Evolutionary conservation across 2,329 filamentous ascomycete genomes (phyloP), one percentile per base, ranked within the genome.

Genomic region (Westerdykella ornata): DNA sequence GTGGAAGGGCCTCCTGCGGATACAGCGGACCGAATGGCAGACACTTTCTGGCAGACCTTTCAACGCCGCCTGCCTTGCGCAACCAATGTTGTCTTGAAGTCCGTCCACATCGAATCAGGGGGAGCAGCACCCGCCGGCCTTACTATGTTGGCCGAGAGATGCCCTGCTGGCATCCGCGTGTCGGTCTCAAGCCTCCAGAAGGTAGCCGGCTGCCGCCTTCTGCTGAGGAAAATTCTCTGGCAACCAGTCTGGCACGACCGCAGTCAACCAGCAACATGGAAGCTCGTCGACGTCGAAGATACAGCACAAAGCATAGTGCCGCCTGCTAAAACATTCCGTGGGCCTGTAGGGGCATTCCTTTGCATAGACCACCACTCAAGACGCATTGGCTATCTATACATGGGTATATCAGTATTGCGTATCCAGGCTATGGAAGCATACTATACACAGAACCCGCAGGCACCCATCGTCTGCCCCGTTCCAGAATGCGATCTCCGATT

Each of bases 51-150:
- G 43, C 16, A 7, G 30, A 28, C 38, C 8, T 31, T 42, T 14
- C 35, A 26, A 18, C 35, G 32, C 26, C 31, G 43, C 31, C 39
- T 45, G 20, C 43, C 43, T 39, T 12, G 31, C 18, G 35, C 29
- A 12, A 42, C 29, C 12, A 30, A 45, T 30, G 48, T 48, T 26
- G 46, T 47, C 18, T 28, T 48, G 19, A 35, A 39, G 9, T 36
- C 35, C 18, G 34, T 15, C 35, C 22, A 36, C n/a, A 29, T 42
- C 17, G 35, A 41, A 15, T 5, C 7, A 13, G 41, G 38, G 22
- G 14, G 19, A 17, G 22, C 18, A 7, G 12, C 12, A 20, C 22
- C 19, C 32, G 18, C 34, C 9, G 31, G 3, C 22, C 22, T 26
- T 11, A 8, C 3, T 11, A 26, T 4, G 22, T 26, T 4, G 22